These are phyloP conservation scores for Blepharisma undulans DNA, from an alignment of 169 alveolate species.

Conservation along the genomic window DNA sequence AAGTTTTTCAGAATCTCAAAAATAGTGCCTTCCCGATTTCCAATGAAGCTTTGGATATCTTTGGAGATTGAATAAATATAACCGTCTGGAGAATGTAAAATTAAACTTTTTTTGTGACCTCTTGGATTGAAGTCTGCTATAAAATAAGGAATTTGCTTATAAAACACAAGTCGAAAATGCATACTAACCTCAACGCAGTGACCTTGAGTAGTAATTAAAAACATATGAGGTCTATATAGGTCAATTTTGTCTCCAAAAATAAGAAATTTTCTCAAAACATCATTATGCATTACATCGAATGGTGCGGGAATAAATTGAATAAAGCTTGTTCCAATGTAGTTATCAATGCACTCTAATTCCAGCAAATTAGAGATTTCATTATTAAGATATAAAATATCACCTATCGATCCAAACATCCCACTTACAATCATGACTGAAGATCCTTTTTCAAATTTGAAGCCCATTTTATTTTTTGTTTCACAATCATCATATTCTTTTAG, in stretches of 20 bases:
- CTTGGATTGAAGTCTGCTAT: background rate
- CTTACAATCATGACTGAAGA: background rate
- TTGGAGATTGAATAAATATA: background rate
- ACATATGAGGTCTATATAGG: background rate
- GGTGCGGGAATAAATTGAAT: background rate
- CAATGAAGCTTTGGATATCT: background rate
- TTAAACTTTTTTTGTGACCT: background rate
- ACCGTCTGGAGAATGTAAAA: background rate
- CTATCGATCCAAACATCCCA: background rate
- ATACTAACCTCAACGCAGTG: background rate
- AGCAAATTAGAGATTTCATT: background rate
- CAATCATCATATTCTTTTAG: background rate
- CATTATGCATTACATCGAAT: background rate
- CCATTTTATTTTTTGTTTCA: background rate
- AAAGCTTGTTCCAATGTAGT: background rate
- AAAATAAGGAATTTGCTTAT: background rate
- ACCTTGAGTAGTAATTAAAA: background rate
- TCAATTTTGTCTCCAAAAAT: background rate
- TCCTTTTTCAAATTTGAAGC: background rate
- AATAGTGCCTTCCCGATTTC: background rate
- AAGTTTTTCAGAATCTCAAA: background rate
- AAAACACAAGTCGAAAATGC: conserved; percentile 7
- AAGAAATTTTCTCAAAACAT: background rate
- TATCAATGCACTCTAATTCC: background rate
- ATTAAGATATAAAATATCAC: background rate